Evolutionary conservation across 257 asterid genomes (phyloP).

Genomic region (Nicotiana obtusifolia): DNA sequence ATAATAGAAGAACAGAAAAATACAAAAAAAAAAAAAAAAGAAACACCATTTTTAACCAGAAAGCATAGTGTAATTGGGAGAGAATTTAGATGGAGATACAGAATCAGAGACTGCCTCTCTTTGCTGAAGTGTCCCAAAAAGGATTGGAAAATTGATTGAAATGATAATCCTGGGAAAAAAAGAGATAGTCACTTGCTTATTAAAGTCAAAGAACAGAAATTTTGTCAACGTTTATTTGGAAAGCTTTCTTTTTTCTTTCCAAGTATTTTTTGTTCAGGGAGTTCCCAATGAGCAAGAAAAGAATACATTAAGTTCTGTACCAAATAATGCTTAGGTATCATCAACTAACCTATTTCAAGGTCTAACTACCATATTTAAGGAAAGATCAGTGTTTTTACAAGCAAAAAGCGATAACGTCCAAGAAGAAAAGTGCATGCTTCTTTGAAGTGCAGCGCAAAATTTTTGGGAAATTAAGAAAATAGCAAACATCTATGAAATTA

Average conservation of each 20-base stretch:
- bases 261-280: background rate
- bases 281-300: background rate
- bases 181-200: background rate
- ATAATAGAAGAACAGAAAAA: background rate
- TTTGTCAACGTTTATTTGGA: background rate
- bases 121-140: background rate
- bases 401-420: too few species aligned
- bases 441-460: too few species aligned
- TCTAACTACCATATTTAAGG: background rate
- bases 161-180: background rate
- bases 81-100: background rate
- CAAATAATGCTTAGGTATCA: background rate
- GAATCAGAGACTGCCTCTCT: background rate
- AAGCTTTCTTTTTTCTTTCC: background rate
- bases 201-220: background rate
- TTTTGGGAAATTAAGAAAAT: too few species aligned
- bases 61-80: background rate
- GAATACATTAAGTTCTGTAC: too few species aligned
- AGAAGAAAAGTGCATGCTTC: too few species aligned
- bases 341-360: background rate
- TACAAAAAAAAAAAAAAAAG: background rate
- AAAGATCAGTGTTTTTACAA: background rate
- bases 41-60: background rate
- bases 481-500: too few species aligned
- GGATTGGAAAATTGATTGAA: slow-evolving; percentile 1